Percentiles rank a stretch among this genome's conserved stretches.
Evolutionary conservation across 805 yeast genomes (phyloP).

Genomic region (Ogataea degrootiae): DNA sequence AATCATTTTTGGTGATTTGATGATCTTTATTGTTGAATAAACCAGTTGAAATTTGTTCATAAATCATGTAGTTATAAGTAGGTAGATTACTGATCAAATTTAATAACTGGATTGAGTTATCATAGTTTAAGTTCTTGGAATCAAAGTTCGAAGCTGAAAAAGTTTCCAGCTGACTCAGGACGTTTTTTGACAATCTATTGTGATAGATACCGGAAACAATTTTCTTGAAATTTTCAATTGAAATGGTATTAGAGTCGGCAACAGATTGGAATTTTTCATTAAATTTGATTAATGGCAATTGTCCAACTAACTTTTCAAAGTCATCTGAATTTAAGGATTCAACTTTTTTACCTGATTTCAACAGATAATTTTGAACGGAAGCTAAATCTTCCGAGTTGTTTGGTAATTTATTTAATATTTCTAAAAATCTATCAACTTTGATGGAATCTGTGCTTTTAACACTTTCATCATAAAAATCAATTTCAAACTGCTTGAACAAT

Average conservation of each 20-base stretch:
- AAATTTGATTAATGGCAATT: slow-evolving; percentile 27
- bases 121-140: slow-evolving; percentile 38
- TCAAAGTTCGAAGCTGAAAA: slow-evolving; percentile 33
- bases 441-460: slow-evolving; percentile 9
- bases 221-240: slow-evolving; percentile 15
- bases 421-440: slow-evolving; percentile 15
- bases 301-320: slow-evolving; percentile 20
- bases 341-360: slow-evolving; percentile 9
- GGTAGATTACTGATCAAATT: slow-evolving; percentile 38
- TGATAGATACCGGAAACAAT: slow-evolving; percentile 25
- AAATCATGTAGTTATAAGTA: slow-evolving; percentile 27
- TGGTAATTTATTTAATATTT: slow-evolving; percentile 19
- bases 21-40: slow-evolving; percentile 15
- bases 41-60: slow-evolving; percentile 24
- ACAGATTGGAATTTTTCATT: slow-evolving; percentile 16
- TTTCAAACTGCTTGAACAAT: slow-evolving; percentile 46
- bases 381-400: slow-evolving; percentile 2
- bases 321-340: slow-evolving; percentile 9
- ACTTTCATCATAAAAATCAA: slow-evolving; percentile 16
- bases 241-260: slow-evolving; percentile 10
- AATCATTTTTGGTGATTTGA: slow-evolving; percentile 21
- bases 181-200: slow-evolving; percentile 37
- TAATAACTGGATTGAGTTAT: slow-evolving; percentile 43
- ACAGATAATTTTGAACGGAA: slow-evolving; percentile 14
- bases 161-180: slow-evolving; percentile 55